A percentile compares a stretch with the other conserved stretches of the same genome.
Conservation (phyloP, 192 early-diverging fungal species). For the Chytriomyces sp. region DNA sequence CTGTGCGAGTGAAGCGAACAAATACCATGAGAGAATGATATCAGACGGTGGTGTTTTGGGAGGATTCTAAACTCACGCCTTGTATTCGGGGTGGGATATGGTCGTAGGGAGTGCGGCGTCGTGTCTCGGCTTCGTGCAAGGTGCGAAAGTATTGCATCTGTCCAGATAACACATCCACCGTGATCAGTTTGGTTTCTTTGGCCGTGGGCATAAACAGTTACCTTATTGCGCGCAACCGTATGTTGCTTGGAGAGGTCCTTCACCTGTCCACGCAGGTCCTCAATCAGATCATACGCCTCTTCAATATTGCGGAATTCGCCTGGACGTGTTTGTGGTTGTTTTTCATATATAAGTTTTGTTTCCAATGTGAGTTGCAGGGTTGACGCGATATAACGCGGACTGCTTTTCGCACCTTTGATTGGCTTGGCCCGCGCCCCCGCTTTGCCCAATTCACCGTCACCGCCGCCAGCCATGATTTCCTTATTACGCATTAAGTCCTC, state of each 20-base stretch:
- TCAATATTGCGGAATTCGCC: conserved; percentile 36
- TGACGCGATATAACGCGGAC: neutral
- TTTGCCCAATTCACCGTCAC: neutral
- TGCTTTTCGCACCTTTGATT: conserved; percentile 10
- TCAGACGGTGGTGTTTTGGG: neutral
- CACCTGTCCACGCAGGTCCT: conserved; percentile 38
- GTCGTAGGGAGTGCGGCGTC: conserved; percentile 50
- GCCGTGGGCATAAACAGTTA: conserved; percentile 4
- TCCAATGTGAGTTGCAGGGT: neutral
- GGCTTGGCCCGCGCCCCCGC: neutral
- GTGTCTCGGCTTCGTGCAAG: conserved; percentile 55
- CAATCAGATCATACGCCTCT: conserved; percentile 42
- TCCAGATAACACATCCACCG: neutral
- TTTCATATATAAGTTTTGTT: neutral
- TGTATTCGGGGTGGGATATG: conserved; percentile 58
- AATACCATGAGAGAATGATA: too few species aligned
- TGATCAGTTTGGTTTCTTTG: neutral
- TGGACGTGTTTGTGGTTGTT: neutral
- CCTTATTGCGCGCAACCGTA: conserved; percentile 44
- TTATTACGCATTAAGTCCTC: conserved; percentile 43
- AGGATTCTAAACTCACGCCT: neutral
- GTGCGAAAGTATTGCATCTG: conserved; percentile 52
- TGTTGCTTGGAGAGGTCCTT: conserved; percentile 47
- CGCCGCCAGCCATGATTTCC: conserved; percentile 23
- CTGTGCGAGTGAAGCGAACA: too few species aligned